A percentile compares a stretch with the other conserved stretches of the same genome.
phyloP scores from a whole-genome alignment of 2,329 filamentous ascomycete genomes.

The Fusarium sp. region DNA sequence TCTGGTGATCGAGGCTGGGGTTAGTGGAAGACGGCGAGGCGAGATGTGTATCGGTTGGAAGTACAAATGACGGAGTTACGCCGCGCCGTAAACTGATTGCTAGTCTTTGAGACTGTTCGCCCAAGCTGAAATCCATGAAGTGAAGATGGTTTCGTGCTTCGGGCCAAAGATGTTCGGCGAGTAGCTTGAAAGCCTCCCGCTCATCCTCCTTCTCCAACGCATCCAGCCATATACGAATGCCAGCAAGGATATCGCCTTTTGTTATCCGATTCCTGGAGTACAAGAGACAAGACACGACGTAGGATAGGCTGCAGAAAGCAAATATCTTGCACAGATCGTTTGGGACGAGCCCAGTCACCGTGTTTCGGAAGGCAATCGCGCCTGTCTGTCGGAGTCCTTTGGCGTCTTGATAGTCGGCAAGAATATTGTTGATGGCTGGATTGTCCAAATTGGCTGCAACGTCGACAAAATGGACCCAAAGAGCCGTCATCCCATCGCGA shows the following conservation, averaged over 20 bases:
- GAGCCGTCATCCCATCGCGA: constrained; percentile 1
- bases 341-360: not conserved
- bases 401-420: constrained; percentile 5
- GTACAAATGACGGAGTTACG: not conserved
- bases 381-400: constrained; percentile 29
- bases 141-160: constrained; percentile 25
- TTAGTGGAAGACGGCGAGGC: rapidly evolving
- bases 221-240: constrained; percentile 29
- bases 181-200: constrained; percentile 9
- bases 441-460: not conserved
- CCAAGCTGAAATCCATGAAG: not conserved
- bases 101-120: not conserved
- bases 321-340: constrained; percentile 24
- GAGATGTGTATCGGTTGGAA: rapidly evolving
- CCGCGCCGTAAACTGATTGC: not conserved
- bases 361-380: constrained; percentile 34
- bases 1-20: not conserved
- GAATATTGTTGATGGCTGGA: constrained; percentile 9
- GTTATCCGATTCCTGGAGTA: not conserved
- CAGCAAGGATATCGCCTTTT: constrained; percentile 17
- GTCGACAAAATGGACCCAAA: constrained; percentile 16
- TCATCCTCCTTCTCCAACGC: constrained; percentile 16
- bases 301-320: constrained; percentile 38
- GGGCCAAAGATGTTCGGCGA: constrained; percentile 32
- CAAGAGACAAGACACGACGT: constrained; percentile 30